Base-by-base conservation (phyloP, 805 yeast species). In the Osmozyma mogii region DNA sequence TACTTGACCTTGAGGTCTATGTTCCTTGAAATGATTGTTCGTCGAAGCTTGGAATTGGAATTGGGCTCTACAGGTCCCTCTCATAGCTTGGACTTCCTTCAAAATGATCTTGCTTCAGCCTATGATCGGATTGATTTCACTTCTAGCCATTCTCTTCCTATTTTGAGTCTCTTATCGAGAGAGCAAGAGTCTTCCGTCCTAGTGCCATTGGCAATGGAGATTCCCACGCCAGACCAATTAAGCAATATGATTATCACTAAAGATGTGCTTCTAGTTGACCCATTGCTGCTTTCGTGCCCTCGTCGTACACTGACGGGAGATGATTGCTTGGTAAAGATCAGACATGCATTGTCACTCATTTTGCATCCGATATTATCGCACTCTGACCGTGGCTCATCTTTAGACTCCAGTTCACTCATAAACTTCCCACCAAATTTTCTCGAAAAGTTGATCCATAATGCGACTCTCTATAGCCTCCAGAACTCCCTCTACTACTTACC, bases 401-500 rank as follows among this genome's bases (percentile, higher is more conserved):
- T n/a, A n/a, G n/a, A n/a, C n/a, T n/a, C n/a, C n/a, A n/a, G n/a
- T n/a, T 23, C 21, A 10, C 30, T 22, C 8, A 16, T 31, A n/a
- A 28, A 36, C 24, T 30, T 39, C n/a, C 43, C 43, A 1, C 30
- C 29, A 9, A 26, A 30, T 23, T 32, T 30, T 24, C 32, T 41
- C 12, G 12, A 28, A 4, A 35, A 35, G 5, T 28, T 40, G 27
- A 28, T 41, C 17, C 28, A 23, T 6, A 35, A 30, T 18, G 45
- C 41, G n/a, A 17, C 28, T n/a, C 25, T 25, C 5, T 32, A 37
- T 19, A 25, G 35, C 28, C 26, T 22, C 28, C n/a, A 27, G 9
- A 28, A 28, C 11, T 28, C 40, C 10, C 32, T 32, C 16, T 41
- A 37, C 28, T 41, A 41, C 25, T 27, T 43, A 26, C 45, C 45